Evolutionary conservation across 192 early-diverging fungal genomes (phyloP).

Genomic region (Piromyces sp.): DNA sequence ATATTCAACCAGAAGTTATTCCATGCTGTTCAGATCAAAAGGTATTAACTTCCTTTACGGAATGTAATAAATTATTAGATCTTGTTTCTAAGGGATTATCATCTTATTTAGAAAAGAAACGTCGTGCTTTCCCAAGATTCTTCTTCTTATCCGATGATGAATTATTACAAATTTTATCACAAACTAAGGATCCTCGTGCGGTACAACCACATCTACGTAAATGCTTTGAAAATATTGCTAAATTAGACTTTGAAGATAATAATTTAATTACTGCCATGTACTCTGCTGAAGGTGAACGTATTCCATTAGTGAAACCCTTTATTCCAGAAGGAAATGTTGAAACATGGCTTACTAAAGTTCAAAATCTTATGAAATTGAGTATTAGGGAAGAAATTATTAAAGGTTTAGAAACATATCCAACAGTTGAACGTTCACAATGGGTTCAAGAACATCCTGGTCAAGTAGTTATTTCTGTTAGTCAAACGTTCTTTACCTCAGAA

Average conservation of each 20-base stretch:
- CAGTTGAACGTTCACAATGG: constrained; percentile 24
- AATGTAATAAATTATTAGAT: constrained; percentile 42
- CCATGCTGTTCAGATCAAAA: constrained; percentile 37
- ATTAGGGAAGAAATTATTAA: constrained; percentile 38
- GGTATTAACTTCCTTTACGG: constrained; percentile 31
- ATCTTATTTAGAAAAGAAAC: constrained; percentile 37
- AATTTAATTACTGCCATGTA: constrained; percentile 31
- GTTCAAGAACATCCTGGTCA: constrained; percentile 41
- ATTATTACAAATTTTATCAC: constrained; percentile 41
- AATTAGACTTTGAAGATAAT: constrained; percentile 26
- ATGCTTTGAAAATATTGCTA: constrained; percentile 42
- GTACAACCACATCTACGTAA: constrained; percentile 41
- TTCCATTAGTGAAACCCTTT: constrained; percentile 28
- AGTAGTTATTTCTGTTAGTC: constrained; percentile 25
- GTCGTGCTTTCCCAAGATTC: constrained; percentile 35
- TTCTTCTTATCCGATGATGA: constrained; percentile 46
- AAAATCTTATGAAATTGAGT: constrained; percentile 33
- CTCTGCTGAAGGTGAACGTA: constrained; percentile 37
- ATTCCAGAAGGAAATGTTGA: constrained; percentile 41
- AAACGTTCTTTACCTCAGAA: constrained; percentile 41
- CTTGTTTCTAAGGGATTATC: constrained; percentile 39
- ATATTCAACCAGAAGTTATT: constrained; percentile 28
- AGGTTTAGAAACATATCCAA: constrained; percentile 19
- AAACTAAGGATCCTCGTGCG: constrained; percentile 42
- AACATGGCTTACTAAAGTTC: constrained; percentile 33